Base-by-base conservation (phyloP, 495 filamentous ascomycete species). In the Aspergillus wentii region DNA sequence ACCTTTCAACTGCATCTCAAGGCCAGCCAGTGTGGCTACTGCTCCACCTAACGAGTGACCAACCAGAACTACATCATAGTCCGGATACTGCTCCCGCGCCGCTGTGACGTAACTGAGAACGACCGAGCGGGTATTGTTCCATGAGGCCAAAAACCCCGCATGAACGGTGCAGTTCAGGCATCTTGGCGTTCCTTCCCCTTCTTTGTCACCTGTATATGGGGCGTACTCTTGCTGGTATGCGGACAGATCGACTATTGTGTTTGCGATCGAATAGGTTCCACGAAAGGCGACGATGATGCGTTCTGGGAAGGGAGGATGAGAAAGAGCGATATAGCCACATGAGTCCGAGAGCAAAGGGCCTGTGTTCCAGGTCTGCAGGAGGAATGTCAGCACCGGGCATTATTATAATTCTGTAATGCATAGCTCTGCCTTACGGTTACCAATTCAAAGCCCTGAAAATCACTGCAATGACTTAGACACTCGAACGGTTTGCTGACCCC, bases 41-140 rank as follows among this genome's bases (percentile, higher is more conserved):
- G 92, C 94, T 3, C 91, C 92, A 14, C 92, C 92, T 3, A 97
- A 77, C 11, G 86, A 94, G 54, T 98, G 94, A 1, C 92, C 90
- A 11, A 95, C 78, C 1, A 98, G 71, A 3, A 79, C 75, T 14
- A 98, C 60, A 17, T 74, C 58, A 48, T 95, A 91, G 6, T 75
- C 66, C 0, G 86, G 85, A 56, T 91, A 76, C 27, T 69, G 43
- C 40, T 67, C 52, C 5, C 71, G 57, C 2, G 83, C 70, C 4
- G 50, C 49, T 13, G 64, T 53, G 10, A 95, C 59, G 26, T 74
- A 66, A 0, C 79, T 72, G 0, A 92, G 51, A 4, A 95, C 72
- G 9, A 65, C 57, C 9, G 69, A 54, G 32, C 85, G 78, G 1
- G 88, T 84, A 46, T 79, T 77, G 21, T 69, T 59, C 91, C 91